A percentile compares a stretch with the other conserved stretches of the same genome.
phyloP scores from a whole-genome alignment of 306 rosid genomes.

The Styphnolobium japonicum region DNA sequence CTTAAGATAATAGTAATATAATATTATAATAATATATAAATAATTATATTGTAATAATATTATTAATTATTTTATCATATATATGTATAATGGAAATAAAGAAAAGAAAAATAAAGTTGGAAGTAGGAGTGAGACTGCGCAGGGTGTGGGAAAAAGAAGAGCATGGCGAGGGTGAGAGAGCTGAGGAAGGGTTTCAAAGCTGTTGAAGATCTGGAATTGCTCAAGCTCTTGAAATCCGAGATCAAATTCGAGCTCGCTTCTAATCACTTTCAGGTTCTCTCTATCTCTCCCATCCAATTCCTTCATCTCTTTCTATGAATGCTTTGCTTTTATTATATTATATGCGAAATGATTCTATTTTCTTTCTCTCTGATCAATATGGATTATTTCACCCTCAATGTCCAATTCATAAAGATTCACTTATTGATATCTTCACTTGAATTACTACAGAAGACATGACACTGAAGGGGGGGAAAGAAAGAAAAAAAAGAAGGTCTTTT shows the following conservation, averaged over 20 bases:
- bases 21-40: too few species aligned
- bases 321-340: too few species aligned
- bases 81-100: too few species aligned
- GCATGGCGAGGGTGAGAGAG: conserved; percentile 39
- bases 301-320: neutral
- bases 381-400: neutral
- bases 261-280: conserved; percentile 58
- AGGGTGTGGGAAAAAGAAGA: neutral
- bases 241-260: conserved; percentile 57
- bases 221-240: conserved; percentile 65
- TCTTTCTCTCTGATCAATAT: too few species aligned
- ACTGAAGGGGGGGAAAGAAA: too few species aligned
- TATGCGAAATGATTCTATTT: too few species aligned
- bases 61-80: too few species aligned
- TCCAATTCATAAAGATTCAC: neutral
- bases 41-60: too few species aligned
- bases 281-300: neutral
- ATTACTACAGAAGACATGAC: neutral
- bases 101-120: too few species aligned
- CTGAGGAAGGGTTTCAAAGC: conserved; percentile 43
- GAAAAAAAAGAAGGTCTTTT: neutral
- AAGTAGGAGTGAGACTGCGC: too few species aligned
- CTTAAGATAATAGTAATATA: too few species aligned
- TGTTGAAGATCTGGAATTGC: conserved; percentile 53
- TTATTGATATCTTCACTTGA: neutral